These are phyloP conservation scores for Cystobasidium onofrii DNA, from an alignment of 768 basidiomycete species.

Conservation along the genomic window DNA sequence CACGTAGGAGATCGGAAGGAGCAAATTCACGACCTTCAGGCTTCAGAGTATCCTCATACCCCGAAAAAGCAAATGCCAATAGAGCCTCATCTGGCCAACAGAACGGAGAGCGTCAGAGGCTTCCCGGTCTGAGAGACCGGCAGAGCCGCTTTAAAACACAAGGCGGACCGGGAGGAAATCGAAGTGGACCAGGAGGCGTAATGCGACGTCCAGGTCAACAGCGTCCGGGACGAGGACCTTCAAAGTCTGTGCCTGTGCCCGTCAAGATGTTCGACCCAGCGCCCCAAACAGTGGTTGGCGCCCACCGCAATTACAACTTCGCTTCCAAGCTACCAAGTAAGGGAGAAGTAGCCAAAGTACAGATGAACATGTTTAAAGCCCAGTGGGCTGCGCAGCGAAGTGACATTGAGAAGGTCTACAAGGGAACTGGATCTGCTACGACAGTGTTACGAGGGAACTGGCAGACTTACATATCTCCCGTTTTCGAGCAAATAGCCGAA, in stretches of 20 bases:
- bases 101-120: not conserved
- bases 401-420: not conserved
- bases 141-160: not conserved
- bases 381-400: not conserved
- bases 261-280: not conserved
- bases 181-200: not conserved
- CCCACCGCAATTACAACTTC: not conserved
- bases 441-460: not conserved
- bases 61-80: not conserved
- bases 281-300: not conserved
- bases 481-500: not conserved
- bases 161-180: not conserved
- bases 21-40: not conserved
- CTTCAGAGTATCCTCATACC: not conserved
- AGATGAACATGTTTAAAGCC: not conserved
- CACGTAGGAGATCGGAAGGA: not conserved
- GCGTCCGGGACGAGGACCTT: not conserved
- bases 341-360: not conserved
- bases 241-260: not conserved
- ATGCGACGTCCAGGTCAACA: not conserved
- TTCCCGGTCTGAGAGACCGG: not conserved
- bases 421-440: not conserved
- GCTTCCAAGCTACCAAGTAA: not conserved
- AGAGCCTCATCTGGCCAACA: not conserved
- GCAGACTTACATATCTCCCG: not conserved